Conservation (phyloP, 441 rosid species). For the Erodium texanum region DNA sequence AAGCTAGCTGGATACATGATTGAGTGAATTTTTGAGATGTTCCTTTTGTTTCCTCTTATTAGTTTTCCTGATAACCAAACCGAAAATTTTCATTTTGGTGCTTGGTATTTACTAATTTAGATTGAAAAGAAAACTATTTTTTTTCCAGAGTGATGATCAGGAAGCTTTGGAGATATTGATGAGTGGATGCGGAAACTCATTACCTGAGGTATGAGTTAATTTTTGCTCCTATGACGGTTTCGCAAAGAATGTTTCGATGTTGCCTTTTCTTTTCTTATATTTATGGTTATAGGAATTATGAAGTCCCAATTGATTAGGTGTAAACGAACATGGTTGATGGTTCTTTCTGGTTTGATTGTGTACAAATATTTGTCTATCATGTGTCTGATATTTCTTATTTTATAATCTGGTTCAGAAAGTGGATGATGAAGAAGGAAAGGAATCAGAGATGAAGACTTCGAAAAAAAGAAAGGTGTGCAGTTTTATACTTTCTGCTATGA, state of each 20-base stretch:
- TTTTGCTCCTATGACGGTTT: not conserved
- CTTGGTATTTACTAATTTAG: too few relatives aligned
- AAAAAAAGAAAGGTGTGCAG: not conserved
- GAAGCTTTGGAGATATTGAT: constrained; percentile 56
- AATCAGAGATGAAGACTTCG: not conserved
- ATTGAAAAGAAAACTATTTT: not conserved
- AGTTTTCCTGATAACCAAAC: not conserved
- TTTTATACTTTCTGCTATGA: not conserved
- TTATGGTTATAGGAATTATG: not conserved
- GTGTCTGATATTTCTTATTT: not conserved
- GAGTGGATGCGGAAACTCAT: constrained; percentile 23
- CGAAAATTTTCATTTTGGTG: too few relatives aligned
- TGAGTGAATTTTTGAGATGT: too few relatives aligned
- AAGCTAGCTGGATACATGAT: too few relatives aligned
- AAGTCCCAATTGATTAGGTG: not conserved
- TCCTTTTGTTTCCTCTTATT: too few relatives aligned
- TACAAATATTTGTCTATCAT: not conserved
- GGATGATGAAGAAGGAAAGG: not conserved
- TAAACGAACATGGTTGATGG: not conserved
- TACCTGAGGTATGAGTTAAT: constrained; percentile 27
- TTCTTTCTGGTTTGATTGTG: not conserved
- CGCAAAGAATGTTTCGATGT: too few relatives aligned
- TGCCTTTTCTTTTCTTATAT: not conserved
- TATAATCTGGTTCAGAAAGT: not conserved
- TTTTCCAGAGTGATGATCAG: constrained; percentile 49